These are phyloP conservation scores for Gastrolobium villosum DNA, from an alignment of 306 rosid species.

Conservation along the genomic window DNA sequence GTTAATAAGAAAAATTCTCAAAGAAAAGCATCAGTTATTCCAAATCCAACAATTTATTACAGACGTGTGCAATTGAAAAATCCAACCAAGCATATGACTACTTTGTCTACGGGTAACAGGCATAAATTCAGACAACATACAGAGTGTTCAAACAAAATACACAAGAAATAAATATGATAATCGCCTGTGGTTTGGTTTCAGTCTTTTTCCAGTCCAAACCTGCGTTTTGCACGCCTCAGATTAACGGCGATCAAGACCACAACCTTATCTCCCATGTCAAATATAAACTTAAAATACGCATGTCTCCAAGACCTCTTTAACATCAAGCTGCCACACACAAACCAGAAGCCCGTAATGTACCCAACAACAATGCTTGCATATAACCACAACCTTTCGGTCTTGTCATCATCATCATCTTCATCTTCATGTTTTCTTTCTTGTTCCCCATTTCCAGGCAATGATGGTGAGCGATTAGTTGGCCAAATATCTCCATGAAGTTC, in stretches of 20 bases:
- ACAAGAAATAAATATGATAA: neutral
- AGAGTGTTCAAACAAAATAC: neutral
- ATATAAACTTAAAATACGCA: conserved; percentile 35
- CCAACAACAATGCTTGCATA: conserved; percentile 31
- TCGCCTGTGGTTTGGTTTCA: neutral
- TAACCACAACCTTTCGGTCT: conserved; percentile 31
- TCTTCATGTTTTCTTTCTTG: conserved; percentile 25
- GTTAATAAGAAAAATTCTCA: too few relatives aligned
- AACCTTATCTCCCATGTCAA: conserved; percentile 5
- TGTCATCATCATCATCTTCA: conserved; percentile 7
- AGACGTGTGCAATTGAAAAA: too few relatives aligned
- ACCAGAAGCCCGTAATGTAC: conserved; percentile 27
- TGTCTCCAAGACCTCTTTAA: conserved; percentile 45
- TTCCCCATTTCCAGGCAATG: neutral
- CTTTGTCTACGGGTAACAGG: neutral
- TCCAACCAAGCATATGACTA: neutral
- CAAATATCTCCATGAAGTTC: conserved; percentile 24
- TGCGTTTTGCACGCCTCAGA: neutral
- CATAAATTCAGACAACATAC: neutral
- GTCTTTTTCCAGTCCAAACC: conserved; percentile 25
- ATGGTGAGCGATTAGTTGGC: conserved; percentile 10
- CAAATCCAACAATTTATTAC: too few relatives aligned
- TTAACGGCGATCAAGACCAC: neutral
- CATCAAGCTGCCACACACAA: conserved; percentile 34
- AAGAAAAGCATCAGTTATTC: too few relatives aligned